These are phyloP conservation scores for Salix caprea DNA, from an alignment of 345 rosid species.

Conservation along the genomic window DNA sequence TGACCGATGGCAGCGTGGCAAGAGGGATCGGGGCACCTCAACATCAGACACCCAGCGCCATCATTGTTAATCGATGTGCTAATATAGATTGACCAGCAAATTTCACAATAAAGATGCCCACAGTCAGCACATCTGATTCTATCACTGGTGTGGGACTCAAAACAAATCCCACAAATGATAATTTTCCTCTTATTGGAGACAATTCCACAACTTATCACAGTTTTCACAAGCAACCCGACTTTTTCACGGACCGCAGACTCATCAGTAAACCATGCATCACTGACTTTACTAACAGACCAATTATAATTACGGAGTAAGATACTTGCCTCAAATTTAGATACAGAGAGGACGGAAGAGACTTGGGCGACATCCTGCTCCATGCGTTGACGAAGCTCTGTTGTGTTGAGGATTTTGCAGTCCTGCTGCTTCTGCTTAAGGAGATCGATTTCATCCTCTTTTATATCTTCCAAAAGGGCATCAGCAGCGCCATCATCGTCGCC, in stretches of 20 bases:
- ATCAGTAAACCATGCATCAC: conserved; percentile 21
- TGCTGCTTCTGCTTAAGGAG: neutral
- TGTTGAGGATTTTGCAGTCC: conserved; percentile 1
- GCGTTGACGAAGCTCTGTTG: conserved; percentile 5
- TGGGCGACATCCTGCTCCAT: conserved; percentile 4
- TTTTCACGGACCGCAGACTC: conserved; percentile 15
- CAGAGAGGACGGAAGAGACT: conserved; percentile 13
- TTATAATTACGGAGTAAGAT: conserved; percentile 14
- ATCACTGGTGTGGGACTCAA: conserved; percentile 4
- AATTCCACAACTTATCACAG: neutral
- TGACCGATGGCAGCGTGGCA: conserved; percentile 18
- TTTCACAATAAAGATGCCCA: conserved; percentile 31
- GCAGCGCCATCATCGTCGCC: neutral
- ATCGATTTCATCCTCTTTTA: neutral
- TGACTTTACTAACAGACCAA: conserved; percentile 10
- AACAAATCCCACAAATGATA: conserved; percentile 26
- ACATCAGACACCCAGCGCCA: conserved; percentile 27
- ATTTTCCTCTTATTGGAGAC: neutral
- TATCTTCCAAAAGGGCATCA: neutral
- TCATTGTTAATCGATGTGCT: conserved; percentile 19
- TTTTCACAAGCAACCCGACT: conserved; percentile 10
- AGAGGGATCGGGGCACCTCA: conserved; percentile 30
- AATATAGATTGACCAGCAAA: conserved; percentile 33
- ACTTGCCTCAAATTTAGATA: conserved; percentile 16
- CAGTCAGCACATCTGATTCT: conserved; percentile 14